Evolutionary conservation across 108 stramenopile genomes (phyloP).

Genomic region (Bacterosira constricta): DNA sequence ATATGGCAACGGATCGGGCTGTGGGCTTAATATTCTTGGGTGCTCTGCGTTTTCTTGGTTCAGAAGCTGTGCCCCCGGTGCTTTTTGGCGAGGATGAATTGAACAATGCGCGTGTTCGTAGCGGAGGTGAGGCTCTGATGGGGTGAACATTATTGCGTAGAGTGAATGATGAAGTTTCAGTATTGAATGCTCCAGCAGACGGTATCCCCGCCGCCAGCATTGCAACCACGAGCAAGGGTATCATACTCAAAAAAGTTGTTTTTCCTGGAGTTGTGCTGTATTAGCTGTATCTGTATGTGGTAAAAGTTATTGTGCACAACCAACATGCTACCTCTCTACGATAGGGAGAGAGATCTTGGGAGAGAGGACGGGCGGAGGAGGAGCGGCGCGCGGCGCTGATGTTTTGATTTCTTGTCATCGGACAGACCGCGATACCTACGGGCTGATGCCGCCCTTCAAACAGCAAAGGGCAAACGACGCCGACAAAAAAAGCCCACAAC

Average conservation of each 20-base stretch:
- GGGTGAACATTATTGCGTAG: background rate
- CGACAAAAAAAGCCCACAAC: no score
- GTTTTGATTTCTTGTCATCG: no score
- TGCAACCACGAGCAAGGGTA: slow-evolving; percentile 3
- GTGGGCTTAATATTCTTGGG: slow-evolving; percentile 3
- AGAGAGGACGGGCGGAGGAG: no score
- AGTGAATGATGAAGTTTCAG: background rate
- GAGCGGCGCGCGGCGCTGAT: no score
- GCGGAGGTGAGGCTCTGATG: background rate
- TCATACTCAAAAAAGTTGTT: background rate
- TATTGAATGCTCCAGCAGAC: background rate
- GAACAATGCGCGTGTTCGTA: background rate
- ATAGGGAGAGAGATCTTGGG: no score
- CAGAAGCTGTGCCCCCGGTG: background rate
- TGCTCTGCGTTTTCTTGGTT: background rate
- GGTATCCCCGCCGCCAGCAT: background rate
- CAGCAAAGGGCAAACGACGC: no score
- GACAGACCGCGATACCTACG: no score
- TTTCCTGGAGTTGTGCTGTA: no score
- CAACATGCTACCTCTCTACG: no score
- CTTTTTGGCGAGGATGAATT: background rate
- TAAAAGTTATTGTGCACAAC: no score
- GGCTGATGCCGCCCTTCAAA: no score
- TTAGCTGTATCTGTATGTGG: no score
- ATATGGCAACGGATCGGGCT: slow-evolving; percentile 40